These are phyloP conservation scores for Nicotiana knightiana DNA, from an alignment of 257 asterid genomes.

Conservation along the genomic window DNA sequence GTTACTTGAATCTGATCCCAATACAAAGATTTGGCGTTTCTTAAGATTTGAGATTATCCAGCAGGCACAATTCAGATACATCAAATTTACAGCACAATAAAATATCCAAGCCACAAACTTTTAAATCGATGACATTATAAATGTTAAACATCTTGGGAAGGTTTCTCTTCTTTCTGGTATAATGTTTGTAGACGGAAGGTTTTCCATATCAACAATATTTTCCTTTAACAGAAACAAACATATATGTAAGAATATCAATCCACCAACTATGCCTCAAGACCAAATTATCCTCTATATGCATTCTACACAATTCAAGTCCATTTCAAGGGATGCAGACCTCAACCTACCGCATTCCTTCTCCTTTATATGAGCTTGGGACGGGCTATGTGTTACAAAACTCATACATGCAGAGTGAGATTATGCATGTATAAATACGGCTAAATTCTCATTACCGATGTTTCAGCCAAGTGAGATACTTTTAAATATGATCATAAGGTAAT, in stretches of 20 bases:
- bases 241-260: not conserved
- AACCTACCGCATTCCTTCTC: not conserved
- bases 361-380: not conserved
- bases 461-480: not conserved
- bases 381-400: not conserved
- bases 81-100: not conserved
- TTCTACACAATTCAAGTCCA: not conserved
- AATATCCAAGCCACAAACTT: not conserved
- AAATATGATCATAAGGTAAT: not conserved
- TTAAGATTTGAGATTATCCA: not conserved
- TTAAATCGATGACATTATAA: not conserved
- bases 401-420: not conserved
- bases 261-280: not conserved
- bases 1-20: not conserved
- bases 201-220: not conserved
- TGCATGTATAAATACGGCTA: not conserved
- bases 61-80: not conserved
- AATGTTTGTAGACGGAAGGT: not conserved
- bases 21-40: not conserved
- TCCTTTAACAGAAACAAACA: not conserved
- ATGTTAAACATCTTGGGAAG: not conserved
- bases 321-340: not conserved
- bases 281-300: not conserved
- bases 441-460: not conserved
- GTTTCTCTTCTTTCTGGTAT: not conserved